Conservation (phyloP, 1,139 yeast genomes). For the Hyphopichia burtonii region DNA sequence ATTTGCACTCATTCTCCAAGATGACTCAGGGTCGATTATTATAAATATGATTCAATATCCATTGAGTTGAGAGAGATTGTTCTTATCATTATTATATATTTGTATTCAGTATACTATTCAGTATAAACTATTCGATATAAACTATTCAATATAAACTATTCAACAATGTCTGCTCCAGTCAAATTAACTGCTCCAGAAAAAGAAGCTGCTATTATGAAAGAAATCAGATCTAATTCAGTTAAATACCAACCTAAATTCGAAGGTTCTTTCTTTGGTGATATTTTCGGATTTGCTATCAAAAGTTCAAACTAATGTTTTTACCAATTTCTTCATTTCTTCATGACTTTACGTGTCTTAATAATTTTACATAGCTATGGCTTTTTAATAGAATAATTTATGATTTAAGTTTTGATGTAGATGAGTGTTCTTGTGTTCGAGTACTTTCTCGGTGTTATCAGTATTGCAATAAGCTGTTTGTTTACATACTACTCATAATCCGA, state of each 20-base stretch:
- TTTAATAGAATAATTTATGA: neutral
- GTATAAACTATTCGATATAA: too few species aligned
- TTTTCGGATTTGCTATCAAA: slow-evolving; percentile 38
- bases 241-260: slow-evolving; percentile 44
- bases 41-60: neutral
- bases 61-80: neutral
- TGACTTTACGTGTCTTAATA: neutral
- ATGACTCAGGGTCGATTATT: neutral
- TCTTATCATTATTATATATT: neutral
- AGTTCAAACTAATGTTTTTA: slow-evolving; percentile 1
- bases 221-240: slow-evolving; percentile 36
- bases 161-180: slow-evolving; percentile 3
- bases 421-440: too few species aligned
- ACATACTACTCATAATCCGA: too few species aligned
- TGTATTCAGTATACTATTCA: too few species aligned
- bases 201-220: slow-evolving; percentile 50
- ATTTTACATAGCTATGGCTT: neutral
- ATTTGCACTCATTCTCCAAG: neutral
- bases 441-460: too few species aligned
- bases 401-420: too few species aligned
- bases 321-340: neutral
- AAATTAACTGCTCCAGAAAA: slow-evolving; percentile 42
- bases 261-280: slow-evolving; percentile 44
- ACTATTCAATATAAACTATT: neutral
- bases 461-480: too few species aligned